Evolutionary conservation across 2,329 filamentous ascomycete genomes (phyloP).

Genomic region (Cladophialophora immunda): DNA sequence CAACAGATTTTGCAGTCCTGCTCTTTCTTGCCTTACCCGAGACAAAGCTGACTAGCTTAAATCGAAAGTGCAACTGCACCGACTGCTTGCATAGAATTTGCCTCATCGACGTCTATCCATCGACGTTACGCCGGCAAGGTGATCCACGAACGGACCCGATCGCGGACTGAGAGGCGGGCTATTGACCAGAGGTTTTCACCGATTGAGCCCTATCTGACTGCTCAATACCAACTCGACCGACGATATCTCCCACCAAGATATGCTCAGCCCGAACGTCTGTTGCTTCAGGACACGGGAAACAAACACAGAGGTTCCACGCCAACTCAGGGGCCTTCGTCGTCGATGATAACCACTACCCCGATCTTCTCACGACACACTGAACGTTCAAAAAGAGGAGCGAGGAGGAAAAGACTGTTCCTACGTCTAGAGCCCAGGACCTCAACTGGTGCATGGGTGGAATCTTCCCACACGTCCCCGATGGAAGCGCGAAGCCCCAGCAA

Average conservation of each 20-base stretch:
- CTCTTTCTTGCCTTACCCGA: not conserved
- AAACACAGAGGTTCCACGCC: not conserved
- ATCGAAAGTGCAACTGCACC: not conserved
- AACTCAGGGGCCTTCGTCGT: not conserved
- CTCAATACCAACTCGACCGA: not conserved
- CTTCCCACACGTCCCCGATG: too few relatives aligned
- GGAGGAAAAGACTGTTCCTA: too few relatives aligned
- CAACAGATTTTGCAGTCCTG: not conserved
- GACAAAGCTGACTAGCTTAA: not conserved
- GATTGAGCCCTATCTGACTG: not conserved
- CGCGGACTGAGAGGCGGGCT: not conserved
- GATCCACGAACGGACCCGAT: not conserved
- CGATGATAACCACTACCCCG: too few relatives aligned
- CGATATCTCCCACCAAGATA: not conserved
- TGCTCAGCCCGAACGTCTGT: not conserved
- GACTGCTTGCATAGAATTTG: not conserved
- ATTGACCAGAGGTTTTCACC: not conserved
- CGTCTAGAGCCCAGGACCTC: too few relatives aligned
- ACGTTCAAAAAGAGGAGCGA: too few relatives aligned
- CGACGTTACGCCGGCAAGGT: not conserved
- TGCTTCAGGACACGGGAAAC: not conserved
- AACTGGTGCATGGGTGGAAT: too few relatives aligned
- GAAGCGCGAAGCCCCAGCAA: not conserved
- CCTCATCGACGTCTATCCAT: not conserved
- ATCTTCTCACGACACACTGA: too few relatives aligned